A percentile compares a stretch with the other conserved stretches of the same genome.
Evolutionary conservation across 371 early-diverging fungal species (phyloP).

Genomic region (Capillidium heterosporum): DNA sequence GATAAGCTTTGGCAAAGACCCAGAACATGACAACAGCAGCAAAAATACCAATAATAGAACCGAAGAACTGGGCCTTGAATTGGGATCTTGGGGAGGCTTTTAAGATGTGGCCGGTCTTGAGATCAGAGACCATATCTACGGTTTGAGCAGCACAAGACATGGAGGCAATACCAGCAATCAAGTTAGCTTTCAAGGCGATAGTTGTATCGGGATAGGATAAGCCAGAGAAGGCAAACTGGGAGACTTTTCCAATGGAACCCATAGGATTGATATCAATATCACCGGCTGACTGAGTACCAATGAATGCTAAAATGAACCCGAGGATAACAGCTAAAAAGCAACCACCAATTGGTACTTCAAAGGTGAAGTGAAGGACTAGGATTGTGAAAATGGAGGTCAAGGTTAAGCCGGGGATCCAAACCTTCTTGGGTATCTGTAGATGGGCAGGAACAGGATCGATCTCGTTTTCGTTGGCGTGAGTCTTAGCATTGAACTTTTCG

Average conservation of each 20-base stretch:
- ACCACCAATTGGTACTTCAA: slow-evolving; percentile 31
- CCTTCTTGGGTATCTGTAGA: slow-evolving; percentile 29
- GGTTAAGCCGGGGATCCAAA: slow-evolving; percentile 35
- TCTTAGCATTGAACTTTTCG: no score
- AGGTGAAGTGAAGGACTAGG: slow-evolving; percentile 31
- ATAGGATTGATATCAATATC: slow-evolving; percentile 49
- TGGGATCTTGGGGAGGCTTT: slow-evolving; percentile 45
- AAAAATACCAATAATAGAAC: slow-evolving; percentile 36
- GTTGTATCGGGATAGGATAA: slow-evolving; percentile 33
- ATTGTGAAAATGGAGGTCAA: slow-evolving; percentile 33
- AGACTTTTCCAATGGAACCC: slow-evolving; percentile 36
- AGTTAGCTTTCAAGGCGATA: slow-evolving; percentile 22
- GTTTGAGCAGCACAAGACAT: slow-evolving; percentile 39
- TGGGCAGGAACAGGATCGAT: slow-evolving; percentile 18
- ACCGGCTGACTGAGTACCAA: slow-evolving; percentile 44
- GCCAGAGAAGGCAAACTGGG: slow-evolving; percentile 37
- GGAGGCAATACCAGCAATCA: slow-evolving; percentile 39
- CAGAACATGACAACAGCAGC: slow-evolving; percentile 35
- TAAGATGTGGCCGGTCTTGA: slow-evolving; percentile 40
- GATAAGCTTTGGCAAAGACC: slow-evolving; percentile 37
- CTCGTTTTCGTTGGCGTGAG: not conserved
- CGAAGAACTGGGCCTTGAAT: slow-evolving; percentile 42
- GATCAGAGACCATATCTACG: slow-evolving; percentile 45
- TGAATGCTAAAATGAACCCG: slow-evolving; percentile 44
- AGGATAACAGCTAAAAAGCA: slow-evolving; percentile 34